phyloP scores from a whole-genome alignment of 2,329 filamentous ascomycete genomes.

The Escovopsis sp. region DNA sequence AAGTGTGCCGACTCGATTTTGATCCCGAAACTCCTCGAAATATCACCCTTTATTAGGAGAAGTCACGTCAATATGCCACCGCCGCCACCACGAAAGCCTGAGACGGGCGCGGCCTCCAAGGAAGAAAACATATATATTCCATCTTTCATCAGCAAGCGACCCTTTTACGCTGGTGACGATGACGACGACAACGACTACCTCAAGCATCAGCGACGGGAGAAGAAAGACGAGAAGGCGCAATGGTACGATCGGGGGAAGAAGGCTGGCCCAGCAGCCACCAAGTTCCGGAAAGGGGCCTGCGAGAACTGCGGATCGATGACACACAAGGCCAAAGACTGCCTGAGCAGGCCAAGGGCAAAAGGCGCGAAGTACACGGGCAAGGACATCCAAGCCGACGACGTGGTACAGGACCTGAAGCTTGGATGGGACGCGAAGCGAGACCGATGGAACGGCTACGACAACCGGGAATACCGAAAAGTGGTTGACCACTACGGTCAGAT shows the following conservation, averaged over 20 bases:
- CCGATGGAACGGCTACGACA: conserved; percentile 95
- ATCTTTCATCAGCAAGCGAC: conserved; percentile 92
- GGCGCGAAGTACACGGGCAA: conserved; percentile 86
- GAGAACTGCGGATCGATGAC: conserved; percentile 97
- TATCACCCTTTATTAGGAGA: not conserved
- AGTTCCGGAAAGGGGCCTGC: conserved; percentile 94
- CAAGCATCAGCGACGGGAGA: conserved; percentile 66
- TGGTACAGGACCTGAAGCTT: conserved; percentile 68
- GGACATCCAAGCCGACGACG: conserved; percentile 86
- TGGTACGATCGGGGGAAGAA: conserved; percentile 91
- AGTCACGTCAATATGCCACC: conserved; percentile 6
- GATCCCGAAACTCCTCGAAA: not conserved
- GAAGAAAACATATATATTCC: conserved; percentile 98
- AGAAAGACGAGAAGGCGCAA: conserved; percentile 56
- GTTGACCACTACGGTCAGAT: conserved; percentile 79
- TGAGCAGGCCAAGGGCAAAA: conserved; percentile 73
- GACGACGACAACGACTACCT: conserved; percentile 75
- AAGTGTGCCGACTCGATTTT: no score
- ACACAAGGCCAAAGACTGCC: conserved; percentile 87
- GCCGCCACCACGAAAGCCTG: conserved; percentile 18
- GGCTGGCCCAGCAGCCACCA: conserved; percentile 74
- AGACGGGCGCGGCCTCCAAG: conserved; percentile 39
- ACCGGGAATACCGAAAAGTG: conserved; percentile 71
- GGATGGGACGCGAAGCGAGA: conserved; percentile 97
- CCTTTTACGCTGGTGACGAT: conserved; percentile 80